Conservation (phyloP, 2,329 filamentous ascomycete genomes). For the Colletotrichum liaoningense region DNA sequence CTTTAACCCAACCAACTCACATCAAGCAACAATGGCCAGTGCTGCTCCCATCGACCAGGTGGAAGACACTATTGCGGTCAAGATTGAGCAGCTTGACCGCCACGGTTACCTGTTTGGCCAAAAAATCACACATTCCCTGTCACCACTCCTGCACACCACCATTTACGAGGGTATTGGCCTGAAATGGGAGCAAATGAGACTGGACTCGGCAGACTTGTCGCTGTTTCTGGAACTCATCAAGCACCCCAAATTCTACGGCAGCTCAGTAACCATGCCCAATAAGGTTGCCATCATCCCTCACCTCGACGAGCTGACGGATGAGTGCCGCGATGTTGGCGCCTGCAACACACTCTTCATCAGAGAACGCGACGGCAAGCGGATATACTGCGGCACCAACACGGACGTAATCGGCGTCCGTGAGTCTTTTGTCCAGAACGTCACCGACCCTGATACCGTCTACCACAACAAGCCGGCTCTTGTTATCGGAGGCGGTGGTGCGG, state of each 20-base stretch:
- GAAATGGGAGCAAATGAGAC: conserved; percentile 62
- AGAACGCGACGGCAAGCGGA: conserved; percentile 57
- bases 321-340: conserved; percentile 79
- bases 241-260: conserved; percentile 73
- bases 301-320: conserved; percentile 78
- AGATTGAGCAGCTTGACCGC: conserved; percentile 48
- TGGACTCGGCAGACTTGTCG: conserved; percentile 63
- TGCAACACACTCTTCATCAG: conserved; percentile 83
- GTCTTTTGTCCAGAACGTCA: conserved; percentile 70
- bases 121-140: conserved; percentile 66
- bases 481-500: conserved; percentile 82
- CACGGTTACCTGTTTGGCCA: conserved; percentile 69
- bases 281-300: conserved; percentile 81
- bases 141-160: conserved; percentile 64
- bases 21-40: conserved; percentile 14
- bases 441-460: conserved; percentile 57
- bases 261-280: conserved; percentile 85
- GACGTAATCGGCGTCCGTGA: conserved; percentile 84
- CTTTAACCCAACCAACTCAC: neutral
- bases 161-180: conserved; percentile 64
- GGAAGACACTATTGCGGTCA: conserved; percentile 25
- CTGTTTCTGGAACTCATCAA: conserved; percentile 63
- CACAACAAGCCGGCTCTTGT: conserved; percentile 75
- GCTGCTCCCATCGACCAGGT: conserved; percentile 16
- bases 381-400: conserved; percentile 81